These are phyloP conservation scores for Coprinopsis marcescibilis DNA, from an alignment of 768 basidiomycete genomes.

Conservation along the genomic window DNA sequence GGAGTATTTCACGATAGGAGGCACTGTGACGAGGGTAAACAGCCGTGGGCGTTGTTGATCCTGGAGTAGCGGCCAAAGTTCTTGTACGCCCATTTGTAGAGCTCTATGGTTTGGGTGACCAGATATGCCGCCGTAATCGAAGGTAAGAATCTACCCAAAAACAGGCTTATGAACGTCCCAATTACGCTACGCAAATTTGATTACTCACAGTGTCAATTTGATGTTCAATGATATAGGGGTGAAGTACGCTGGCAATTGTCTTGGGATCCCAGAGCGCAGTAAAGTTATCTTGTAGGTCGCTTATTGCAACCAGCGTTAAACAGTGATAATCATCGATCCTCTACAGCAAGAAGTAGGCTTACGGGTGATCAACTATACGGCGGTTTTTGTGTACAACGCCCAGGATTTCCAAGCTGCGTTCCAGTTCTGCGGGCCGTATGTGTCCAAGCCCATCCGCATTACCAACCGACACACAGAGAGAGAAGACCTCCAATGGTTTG, in stretches of 20 bases:
- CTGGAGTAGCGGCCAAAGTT: slow-evolving; percentile 30
- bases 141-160: slow-evolving; percentile 79
- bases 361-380: slow-evolving; percentile 69
- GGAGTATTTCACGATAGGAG: slow-evolving; percentile 55
- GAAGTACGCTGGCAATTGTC: slow-evolving; percentile 52
- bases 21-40: slow-evolving; percentile 57
- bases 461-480: slow-evolving; percentile 73
- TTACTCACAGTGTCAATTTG: slow-evolving; percentile 57
- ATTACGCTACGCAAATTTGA: background rate
- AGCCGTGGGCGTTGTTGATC: slow-evolving; percentile 30
- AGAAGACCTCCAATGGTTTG: slow-evolving; percentile 31
- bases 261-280: slow-evolving; percentile 56
- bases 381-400: slow-evolving; percentile 53
- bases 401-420: slow-evolving; percentile 57
- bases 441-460: slow-evolving; percentile 75
- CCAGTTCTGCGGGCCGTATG: slow-evolving; percentile 52
- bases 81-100: slow-evolving; percentile 49
- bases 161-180: background rate
- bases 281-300: slow-evolving; percentile 73
- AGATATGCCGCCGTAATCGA: slow-evolving; percentile 75
- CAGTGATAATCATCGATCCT: background rate
- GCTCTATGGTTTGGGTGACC: slow-evolving; percentile 83
- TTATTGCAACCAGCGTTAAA: slow-evolving; percentile 15
- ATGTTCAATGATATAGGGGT: slow-evolving; percentile 51
- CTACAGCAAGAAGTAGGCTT: slow-evolving; percentile 19